Base-by-base conservation (phyloP, 2,329 filamentous ascomycete genomes). In the Alternaria sp. region DNA sequence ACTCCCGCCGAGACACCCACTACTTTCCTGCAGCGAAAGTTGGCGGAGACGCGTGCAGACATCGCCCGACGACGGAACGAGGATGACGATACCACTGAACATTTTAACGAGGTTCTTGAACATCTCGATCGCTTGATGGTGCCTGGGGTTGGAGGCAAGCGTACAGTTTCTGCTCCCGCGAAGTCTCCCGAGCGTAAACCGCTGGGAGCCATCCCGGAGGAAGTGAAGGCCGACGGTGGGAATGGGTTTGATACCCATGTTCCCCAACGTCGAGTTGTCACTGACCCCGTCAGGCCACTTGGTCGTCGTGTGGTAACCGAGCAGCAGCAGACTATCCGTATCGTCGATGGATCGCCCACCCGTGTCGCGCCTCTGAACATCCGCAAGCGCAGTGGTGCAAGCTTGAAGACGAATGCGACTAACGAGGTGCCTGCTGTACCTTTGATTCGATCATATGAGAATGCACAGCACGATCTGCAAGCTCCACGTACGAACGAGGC, bases 61-160 rank as follows among this genome's bases (percentile, higher is more conserved):
- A 82, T 90, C 28, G 83, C 87, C 32, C 83, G 84, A 57, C 83
- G 85, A 55, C 82, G 83, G 21, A 82, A 79, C 23, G 83, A 83
- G 72, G 71, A 83, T 71, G 69, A 81, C 71, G 68, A 83, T 70
- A 75, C 81, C 78, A 77, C 85, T 65, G 80, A 81, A 5, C 85
- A 88, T 62, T 82, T 90, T 45, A 83, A 87, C 30, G 85, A 88
- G 50, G 85, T 91, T 23, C 85, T 91, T 49, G 83, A 83, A 9
- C 85, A 89, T 65, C 81, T 90, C 12, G 87, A 89, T 75, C 83
- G 83, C 17, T 78, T 89, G 25, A 87, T 89, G 66, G 78, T 84
- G 52, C 83, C 83, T n/a, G 69, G 73, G 25, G 23, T 30, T 12
- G 65, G 70, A 46, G 56, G 75, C 76, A 76, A 82, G 78, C 81